Conservation (phyloP, 192 early-diverging fungal genomes). For the Podila clonocystis region DNA sequence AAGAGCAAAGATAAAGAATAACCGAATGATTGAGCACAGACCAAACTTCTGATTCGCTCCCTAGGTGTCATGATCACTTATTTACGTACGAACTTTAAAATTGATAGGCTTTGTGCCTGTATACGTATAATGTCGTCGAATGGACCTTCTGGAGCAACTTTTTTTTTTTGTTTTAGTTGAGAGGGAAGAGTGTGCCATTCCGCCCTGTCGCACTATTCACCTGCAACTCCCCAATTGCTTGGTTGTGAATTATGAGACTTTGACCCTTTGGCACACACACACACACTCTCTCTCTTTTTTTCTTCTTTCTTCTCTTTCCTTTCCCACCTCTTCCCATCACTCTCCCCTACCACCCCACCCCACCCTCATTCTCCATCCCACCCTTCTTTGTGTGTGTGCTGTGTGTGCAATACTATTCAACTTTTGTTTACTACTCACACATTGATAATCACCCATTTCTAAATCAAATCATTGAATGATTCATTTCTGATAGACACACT, state of each 20-base stretch:
- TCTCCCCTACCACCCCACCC: background rate
- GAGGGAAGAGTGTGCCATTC: no score
- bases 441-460: background rate
- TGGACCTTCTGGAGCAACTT: constrained; percentile 6
- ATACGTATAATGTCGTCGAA: background rate
- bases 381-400: no score
- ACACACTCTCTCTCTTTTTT: background rate
- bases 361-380: background rate
- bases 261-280: no score
- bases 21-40: no score
- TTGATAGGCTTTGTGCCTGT: no score
- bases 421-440: constrained; percentile 2
- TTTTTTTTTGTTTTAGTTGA: background rate
- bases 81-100: no score
- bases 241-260: background rate
- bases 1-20: no score
- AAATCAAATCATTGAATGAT: background rate
- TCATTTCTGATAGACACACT: background rate
- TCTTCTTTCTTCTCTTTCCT: background rate
- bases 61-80: no score
- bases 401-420: no score
- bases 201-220: no score
- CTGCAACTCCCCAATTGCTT: no score
- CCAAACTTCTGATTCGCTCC: no score
- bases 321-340: background rate